Evolutionary conservation across 257 asterid genomes (phyloP), one percentile per base, ranked within the genome.

Genomic region (Cynanchum wilfordii): DNA sequence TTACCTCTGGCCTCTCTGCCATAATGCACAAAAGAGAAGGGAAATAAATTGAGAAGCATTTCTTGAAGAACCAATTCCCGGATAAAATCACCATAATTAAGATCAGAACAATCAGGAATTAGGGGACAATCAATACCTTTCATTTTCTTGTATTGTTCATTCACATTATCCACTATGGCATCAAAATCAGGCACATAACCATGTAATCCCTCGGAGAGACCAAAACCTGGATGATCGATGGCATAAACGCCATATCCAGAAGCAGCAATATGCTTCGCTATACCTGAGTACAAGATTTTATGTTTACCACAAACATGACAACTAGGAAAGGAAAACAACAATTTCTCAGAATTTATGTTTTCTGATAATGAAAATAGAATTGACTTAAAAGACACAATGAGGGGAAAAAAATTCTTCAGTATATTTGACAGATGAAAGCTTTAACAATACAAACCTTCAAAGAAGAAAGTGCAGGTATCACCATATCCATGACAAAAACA

Each of bases 391-490:
- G 15, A 70, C 38, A 64, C 24, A 52, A 50, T 22, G 38, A 3
- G 38, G 4, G 2, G 33, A n/a, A 42, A 13, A 49, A 57, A 25
- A 45, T 29, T 20, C 20, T 22, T 7, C 12, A 24, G 11, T n/a
- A 45, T 19, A 40, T 45, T 68, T 66, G 54, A 25, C 13, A 30
- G 33, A 54, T 65, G 71, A 64, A 63, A 56, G 29, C 49, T 65
- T 7, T 12, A 30, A 30, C 36, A 30, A 30, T 30, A 66, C 88
- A 69, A 82, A 94, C 99, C 99, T 88, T 94, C 99, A 74, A 94
- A 94, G 96, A 94, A 94, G 84, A 94, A 94, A 2, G 99, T 94
- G 89, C 99, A 94, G 70, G 99, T 94, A 80, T 94, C 99, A 29
- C 99, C 99, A 76, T 94, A 94, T 79, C 98, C 99, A 74, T 94